A percentile compares a stretch with the other conserved stretches of the same genome.
These are phyloP conservation scores for Phtheirospermum japonicum DNA, from an alignment of 257 asterid species.

Conservation along the genomic window DNA sequence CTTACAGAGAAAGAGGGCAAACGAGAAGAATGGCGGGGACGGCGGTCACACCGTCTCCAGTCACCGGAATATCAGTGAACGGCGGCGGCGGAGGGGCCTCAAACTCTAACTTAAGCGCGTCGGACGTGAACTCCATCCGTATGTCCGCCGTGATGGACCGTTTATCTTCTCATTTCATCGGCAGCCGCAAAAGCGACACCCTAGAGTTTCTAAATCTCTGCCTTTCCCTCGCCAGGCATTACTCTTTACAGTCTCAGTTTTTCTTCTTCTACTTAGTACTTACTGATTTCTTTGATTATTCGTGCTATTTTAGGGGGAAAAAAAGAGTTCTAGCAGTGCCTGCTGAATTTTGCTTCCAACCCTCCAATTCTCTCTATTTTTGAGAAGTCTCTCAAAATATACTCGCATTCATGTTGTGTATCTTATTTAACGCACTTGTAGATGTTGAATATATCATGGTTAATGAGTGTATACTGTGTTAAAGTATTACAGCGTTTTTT, in stretches of 20 bases:
- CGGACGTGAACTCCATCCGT: slow-evolving; percentile 41
- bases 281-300: slow-evolving; percentile 1
- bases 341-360: background rate
- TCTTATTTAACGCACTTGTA: background rate
- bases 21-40: slow-evolving; percentile 30
- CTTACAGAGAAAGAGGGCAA: background rate
- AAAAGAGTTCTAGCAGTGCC: slow-evolving; percentile 7
- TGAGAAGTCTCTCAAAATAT: background rate
- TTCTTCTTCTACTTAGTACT: background rate
- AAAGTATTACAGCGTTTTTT: background rate
- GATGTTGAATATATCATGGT: slow-evolving; percentile 8
- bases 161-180: slow-evolving; percentile 28
- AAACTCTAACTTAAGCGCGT: slow-evolving; percentile 6
- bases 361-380: background rate
- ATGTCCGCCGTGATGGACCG: slow-evolving; percentile 54
- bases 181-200: slow-evolving; percentile 23
- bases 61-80: slow-evolving; percentile 8
- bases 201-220: slow-evolving; percentile 53
- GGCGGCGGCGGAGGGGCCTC: slow-evolving; percentile 5
- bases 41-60: slow-evolving; percentile 32
- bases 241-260: background rate
- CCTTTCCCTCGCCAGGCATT: slow-evolving; percentile 64
- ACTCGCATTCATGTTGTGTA: background rate
- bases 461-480: background rate
- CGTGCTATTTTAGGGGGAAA: background rate